phyloP scores from a whole-genome alignment of 257 asterid genomes.

The Mentha longifolia region DNA sequence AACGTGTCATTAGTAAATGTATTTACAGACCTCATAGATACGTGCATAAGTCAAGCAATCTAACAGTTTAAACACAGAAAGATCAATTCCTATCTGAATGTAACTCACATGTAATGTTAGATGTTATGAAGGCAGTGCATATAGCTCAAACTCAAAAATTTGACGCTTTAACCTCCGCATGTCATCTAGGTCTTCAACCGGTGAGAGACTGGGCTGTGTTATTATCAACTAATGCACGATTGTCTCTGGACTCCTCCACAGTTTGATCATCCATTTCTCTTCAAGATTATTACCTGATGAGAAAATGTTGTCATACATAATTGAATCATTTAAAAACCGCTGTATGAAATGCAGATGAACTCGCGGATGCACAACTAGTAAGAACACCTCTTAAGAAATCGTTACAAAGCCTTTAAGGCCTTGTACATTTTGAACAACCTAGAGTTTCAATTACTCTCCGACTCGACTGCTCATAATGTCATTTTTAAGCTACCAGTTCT shows the following conservation, averaged over 20 bases:
- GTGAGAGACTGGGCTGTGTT: conserved; percentile 90
- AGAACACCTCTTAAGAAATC: not conserved
- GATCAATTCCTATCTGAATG: conserved; percentile 14
- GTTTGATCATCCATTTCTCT: conserved; percentile 45
- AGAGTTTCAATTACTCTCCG: not conserved
- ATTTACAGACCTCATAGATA: not conserved
- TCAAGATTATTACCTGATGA: conserved; percentile 53
- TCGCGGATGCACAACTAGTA: not conserved
- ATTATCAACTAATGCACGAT: conserved; percentile 82
- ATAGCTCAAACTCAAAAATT: not conserved
- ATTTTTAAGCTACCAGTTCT: not conserved
- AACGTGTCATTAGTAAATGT: not conserved
- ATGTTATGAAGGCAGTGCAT: conserved; percentile 10
- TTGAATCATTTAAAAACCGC: conserved; percentile 6
- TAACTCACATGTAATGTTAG: not conserved
- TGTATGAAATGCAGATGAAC: not conserved
- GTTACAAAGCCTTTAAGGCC: not conserved
- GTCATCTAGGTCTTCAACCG: conserved; percentile 75
- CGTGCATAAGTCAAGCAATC: conserved; percentile 19
- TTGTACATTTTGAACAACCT: not conserved
- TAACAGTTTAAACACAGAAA: not conserved
- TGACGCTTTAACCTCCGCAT: conserved; percentile 69
- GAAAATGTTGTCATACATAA: conserved; percentile 26
- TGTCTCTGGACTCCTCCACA: conserved; percentile 68
- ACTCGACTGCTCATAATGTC: not conserved